A percentile compares a stretch with the other conserved stretches of the same genome.
These are phyloP conservation scores for Hypsizygus marmoreus DNA, from an alignment of 768 basidiomycete species.

Conservation along the genomic window DNA sequence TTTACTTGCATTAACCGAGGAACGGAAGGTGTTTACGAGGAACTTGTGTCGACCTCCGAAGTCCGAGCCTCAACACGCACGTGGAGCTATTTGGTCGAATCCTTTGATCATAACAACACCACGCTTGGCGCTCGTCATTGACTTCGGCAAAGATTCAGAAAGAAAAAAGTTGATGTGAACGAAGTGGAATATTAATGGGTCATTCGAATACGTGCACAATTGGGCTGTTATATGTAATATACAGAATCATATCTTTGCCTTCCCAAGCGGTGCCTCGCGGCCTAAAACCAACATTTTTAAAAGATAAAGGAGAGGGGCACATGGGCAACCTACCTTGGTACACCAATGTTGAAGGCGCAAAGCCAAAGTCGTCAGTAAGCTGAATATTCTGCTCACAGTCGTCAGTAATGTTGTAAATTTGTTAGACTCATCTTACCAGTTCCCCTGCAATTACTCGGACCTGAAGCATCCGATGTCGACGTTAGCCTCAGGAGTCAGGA, in stretches of 20 bases:
- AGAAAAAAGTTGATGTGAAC: too few species aligned
- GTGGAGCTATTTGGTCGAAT: slow-evolving; percentile 13
- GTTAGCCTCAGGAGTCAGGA: slow-evolving; percentile 7
- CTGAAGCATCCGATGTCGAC: slow-evolving; percentile 39
- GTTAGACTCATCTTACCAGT: slow-evolving; percentile 49
- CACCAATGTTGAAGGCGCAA: slow-evolving; percentile 83
- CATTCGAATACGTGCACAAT: too few species aligned
- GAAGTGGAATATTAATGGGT: too few species aligned
- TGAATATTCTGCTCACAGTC: slow-evolving; percentile 52
- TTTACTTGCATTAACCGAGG: slow-evolving; percentile 3
- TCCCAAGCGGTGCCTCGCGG: slow-evolving; percentile 61
- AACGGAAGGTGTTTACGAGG: not conserved
- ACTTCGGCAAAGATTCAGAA: too few species aligned
- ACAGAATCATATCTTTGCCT: slow-evolving; percentile 61
- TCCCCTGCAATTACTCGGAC: slow-evolving; percentile 85
- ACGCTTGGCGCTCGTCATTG: too few species aligned
- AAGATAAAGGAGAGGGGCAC: slow-evolving; percentile 6
- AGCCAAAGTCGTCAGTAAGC: slow-evolving; percentile 77
- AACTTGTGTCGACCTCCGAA: too few species aligned
- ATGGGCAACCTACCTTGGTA: slow-evolving; percentile 54
- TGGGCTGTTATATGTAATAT: too few species aligned
- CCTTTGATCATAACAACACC: not conserved
- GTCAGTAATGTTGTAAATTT: slow-evolving; percentile 6
- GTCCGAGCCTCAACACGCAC: slow-evolving; percentile 2
- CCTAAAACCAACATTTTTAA: slow-evolving; percentile 28